phyloP scores from a whole-genome alignment of 2,329 filamentous ascomycete genomes.

The Arthrobotrys iridis region DNA sequence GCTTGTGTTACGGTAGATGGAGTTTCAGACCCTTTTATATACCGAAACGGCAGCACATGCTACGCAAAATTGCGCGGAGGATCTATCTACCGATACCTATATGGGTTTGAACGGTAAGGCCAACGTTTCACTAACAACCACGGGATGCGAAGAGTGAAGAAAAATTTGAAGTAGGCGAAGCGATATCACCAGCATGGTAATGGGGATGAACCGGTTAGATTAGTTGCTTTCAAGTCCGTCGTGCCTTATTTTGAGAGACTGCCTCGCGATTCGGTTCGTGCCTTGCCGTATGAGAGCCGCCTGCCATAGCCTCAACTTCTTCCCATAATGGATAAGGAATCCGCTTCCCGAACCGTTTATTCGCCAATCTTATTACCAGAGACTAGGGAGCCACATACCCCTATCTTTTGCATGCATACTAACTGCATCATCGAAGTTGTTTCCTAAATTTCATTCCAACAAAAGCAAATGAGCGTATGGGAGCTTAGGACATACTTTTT shows the following conservation, averaged over 20 bases:
- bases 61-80: constrained; percentile 16
- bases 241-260: background rate
- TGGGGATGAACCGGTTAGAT: too few relatives aligned
- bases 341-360: constrained; percentile 7
- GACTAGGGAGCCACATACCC: background rate
- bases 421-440: background rate
- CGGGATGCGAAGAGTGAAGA: background rate
- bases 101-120: background rate
- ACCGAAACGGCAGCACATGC: constrained; percentile 12
- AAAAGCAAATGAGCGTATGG: constrained; percentile 4
- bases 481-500: too few relatives aligned
- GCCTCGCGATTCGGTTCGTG: background rate
- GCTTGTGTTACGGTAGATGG: constrained; percentile 27
- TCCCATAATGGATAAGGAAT: constrained; percentile 2
- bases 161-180: background rate
- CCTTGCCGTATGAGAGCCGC: background rate
- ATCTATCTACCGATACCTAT: constrained; percentile 33
- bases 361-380: constrained; percentile 21
- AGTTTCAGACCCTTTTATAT: background rate
- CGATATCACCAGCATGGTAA: too few relatives aligned
- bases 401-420: background rate
- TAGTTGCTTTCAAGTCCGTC: too few relatives aligned
- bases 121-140: background rate
- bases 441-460: background rate
- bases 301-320: background rate